Base-by-base conservation (phyloP, 2,329 filamentous ascomycete species). In the Rosellinia necatrix region DNA sequence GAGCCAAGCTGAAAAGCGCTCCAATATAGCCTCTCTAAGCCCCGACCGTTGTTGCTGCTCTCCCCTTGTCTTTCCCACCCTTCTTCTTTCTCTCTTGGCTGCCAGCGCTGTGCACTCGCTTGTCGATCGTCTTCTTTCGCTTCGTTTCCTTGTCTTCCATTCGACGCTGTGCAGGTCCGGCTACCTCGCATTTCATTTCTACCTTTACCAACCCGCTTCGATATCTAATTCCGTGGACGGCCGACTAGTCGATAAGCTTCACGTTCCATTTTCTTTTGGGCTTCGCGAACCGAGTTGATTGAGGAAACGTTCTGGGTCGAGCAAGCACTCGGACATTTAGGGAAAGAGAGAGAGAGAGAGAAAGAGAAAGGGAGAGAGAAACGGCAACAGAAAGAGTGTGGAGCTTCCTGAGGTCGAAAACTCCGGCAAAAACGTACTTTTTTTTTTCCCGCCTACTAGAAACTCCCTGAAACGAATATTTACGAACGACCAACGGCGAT, bases 41-140 rank as follows among this genome's bases (percentile, higher is more conserved):
- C 43, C 48, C 47, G 27, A 44, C 27, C 41, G 25, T 68, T 61
- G 66, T 57, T 67, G 65, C 62, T 62, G 61, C 61, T 69, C 24
- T 17, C 50, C 32, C 56, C 59, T 66, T 68, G n/a, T n/a, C n/a
- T n/a, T n/a, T n/a, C n/a, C n/a, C n/a, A n/a, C n/a, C n/a, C n/a
- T n/a, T n/a, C n/a, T n/a, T n/a, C n/a, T 66, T 68, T 70, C 58
- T 63, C 66, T 69, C 64, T 64, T 64, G 62, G 56, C 54, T 66
- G 68, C 71, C 72, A 76, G 75, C 74, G 75, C 77, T 77, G 76
- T 75, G 75, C 76, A 78, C 76, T 78, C 74, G 75, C 72, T 63
- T 74, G 76, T 80, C 76, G 76, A 76, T 80, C 79, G 70, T 76
- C 72, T 76, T 81, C 75, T 76, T 80, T 81, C 67, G 60, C 60